Evolutionary conservation across 2,329 filamentous ascomycete species (phyloP), one percentile per base, ranked within the genome.

Genomic region (Ceratocystiopsis sp.): DNA sequence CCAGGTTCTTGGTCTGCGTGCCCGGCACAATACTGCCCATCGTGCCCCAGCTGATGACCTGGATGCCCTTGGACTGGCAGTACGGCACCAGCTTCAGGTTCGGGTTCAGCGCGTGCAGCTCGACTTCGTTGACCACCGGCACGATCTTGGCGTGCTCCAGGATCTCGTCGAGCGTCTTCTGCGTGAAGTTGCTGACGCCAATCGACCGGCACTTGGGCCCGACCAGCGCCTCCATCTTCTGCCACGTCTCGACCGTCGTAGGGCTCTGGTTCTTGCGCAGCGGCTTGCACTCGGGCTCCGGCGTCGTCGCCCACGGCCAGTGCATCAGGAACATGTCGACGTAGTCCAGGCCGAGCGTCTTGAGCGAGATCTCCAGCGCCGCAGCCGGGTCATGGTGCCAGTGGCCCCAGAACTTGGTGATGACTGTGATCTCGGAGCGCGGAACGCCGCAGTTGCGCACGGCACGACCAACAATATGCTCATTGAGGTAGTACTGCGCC

Each of bases 401-500:
- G 21, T 21, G 4, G 4, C 21, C 21, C 45, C 67, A 67, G 56
- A 81, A 78, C 45, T 79, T 83, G 44, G 67, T 66, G 61, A 48
- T 61, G 75, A 63, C 84, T 83, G 73, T 80, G 46, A 80, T 54
- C 12, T 77, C 63, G 15, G 59, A 57, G 32, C 71, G 64, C 2
- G 67, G 61, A 13, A 80, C 50, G 1, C 64, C 64, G 11, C 67
- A 71, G 42, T 68, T 55, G 17, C 59, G 62, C 34, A 78, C 59
- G 1, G 75, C 75, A 36, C 67, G 60, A 4, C 77, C 76, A 42
- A 80, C 75, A 52, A 75, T 64, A 8, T 56, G 53, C 53, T 81
- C 77, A 49, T 80, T 80, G 40, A 57, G 67, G 52, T 80, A 80
- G 57, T 73, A 73, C 54, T 80, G 74, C 0, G 75, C 76, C 4